Evolutionary conservation across 106 monocot species (phyloP).

Genomic region (Dendrobium huoshanense): DNA sequence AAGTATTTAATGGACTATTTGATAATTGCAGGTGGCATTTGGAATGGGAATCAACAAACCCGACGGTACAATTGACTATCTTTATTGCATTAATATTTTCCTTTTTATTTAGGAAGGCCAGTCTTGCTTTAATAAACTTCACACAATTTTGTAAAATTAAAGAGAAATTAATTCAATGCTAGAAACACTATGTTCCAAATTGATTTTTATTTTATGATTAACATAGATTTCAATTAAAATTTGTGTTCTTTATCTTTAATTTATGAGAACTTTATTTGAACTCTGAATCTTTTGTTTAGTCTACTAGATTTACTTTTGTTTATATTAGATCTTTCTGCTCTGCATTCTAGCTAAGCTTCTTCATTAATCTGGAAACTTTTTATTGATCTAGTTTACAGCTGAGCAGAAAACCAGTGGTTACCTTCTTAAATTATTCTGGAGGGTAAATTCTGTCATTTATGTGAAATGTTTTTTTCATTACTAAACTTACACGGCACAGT

Average conservation of each 20-base stretch:
- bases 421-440: too few relatives aligned
- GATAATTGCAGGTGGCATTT: slow-evolving; percentile 79
- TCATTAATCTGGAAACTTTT: too few relatives aligned
- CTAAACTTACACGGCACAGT: too few relatives aligned
- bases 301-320: too few relatives aligned
- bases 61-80: slow-evolving; percentile 51
- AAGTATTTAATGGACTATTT: slow-evolving; percentile 8
- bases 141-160: neutral
- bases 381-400: too few relatives aligned
- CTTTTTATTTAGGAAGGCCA: neutral
- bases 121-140: neutral
- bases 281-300: neutral
- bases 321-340: too few relatives aligned
- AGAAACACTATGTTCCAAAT: neutral
- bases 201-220: neutral
- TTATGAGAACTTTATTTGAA: neutral
- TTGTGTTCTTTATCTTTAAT: neutral
- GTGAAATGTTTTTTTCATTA: too few relatives aligned
- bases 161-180: neutral
- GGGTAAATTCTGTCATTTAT: too few relatives aligned
- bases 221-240: neutral
- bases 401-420: too few relatives aligned
- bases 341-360: too few relatives aligned
- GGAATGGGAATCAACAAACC: slow-evolving; percentile 99
- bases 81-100: neutral